Evolutionary conservation across 768 basidiomycete genomes (phyloP), one percentile per base, ranked within the genome.

Genomic region (Termitomyces sp.): DNA sequence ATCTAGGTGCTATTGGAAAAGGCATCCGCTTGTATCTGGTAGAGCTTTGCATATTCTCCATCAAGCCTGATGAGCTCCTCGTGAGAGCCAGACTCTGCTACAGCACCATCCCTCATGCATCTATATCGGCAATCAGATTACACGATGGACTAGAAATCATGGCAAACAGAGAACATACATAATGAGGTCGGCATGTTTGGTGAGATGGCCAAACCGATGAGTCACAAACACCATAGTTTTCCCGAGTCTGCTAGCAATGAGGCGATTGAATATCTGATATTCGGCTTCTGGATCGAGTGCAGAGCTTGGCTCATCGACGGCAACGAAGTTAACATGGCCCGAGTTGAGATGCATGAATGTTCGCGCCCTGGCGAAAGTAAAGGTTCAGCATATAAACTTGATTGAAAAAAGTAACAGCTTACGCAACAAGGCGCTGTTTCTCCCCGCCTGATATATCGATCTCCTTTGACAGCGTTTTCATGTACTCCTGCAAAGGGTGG

Each of bases 291-390:
- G 74, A 52, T 83, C 82, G 5, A 82, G 64, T 3, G 74, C 71
- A 0, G 80, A 80, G 26, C 73, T 81, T 1, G 81, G 82, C 60
- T 82, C 81, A 58, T 82, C 82, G 7, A 75, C 71, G 4, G 76
- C 71, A 14, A 81, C 62, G 4, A 83, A 72, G 24, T 68, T 74
- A 26, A 73, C 68, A 4, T 67, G 47, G 0, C 62, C 62, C 2
- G 68, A 67, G 22, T 59, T 64, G 27, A 72, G 60, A 8, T 66
- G 68, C 71, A 72, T 72, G 60, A 72, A 72, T 22, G 70, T 69
- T 50, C 71, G 46, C 1, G 70, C 61, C 20, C 71, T 72, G 30
- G 14, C 40, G n/a, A 56, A 5, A 18, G 10, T n/a, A 8, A 36
- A 16, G 42, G 2, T 14, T 13, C 30, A 16, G 6, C n/a, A n/a